Evolutionary conservation across 345 rosid genomes (phyloP), one percentile per base, ranked within the genome.

Genomic region (Xanthoceras sorbifolium): DNA sequence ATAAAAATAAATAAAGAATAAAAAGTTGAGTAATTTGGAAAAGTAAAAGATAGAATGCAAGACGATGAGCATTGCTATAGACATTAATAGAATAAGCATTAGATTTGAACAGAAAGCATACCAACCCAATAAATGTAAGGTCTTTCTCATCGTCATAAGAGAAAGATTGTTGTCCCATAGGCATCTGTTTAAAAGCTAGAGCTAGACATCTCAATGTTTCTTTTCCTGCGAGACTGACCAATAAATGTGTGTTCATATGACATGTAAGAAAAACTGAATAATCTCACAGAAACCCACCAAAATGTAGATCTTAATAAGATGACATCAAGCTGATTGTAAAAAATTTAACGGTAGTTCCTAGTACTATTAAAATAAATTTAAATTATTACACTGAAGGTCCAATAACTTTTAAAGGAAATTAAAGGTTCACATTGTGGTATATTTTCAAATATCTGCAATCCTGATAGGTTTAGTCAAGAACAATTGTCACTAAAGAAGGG

Each of bases 71-170:
- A 75, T 40, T 29, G 36, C 26, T 42, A 69, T 14, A 73, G 61
- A 55, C 50, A 66, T 11, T 4, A 55, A 52, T 62, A 38, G 44
- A 29, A 38, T 34, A 68, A 64, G 44, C 42, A 34, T 63, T 54
- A 40, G 34, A 28, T 26, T 54, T 79, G 88, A 84, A 83, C 75
- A 87, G 88, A 85, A 86, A 82, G 89, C 93, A 88, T 92, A 96
- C 98, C 99, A 96, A 89, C 91, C 98, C 99, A 92, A 96, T 89
- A 89, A 96, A 96, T 54, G 93, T 93, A 82, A 96, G 90, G 80
- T 92, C 99, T 61, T 85, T 93, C 93, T 96, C 99, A 88, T 96
- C 90, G 62, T 91, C 90, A 64, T 83, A 77, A 69, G 97, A 87
- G 70, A 93, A 84, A 80, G 82, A 82, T 78, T 91, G 97, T 82